Conservation (phyloP, 495 filamentous ascomycete species). For the Neurospora cerealis region DNA sequence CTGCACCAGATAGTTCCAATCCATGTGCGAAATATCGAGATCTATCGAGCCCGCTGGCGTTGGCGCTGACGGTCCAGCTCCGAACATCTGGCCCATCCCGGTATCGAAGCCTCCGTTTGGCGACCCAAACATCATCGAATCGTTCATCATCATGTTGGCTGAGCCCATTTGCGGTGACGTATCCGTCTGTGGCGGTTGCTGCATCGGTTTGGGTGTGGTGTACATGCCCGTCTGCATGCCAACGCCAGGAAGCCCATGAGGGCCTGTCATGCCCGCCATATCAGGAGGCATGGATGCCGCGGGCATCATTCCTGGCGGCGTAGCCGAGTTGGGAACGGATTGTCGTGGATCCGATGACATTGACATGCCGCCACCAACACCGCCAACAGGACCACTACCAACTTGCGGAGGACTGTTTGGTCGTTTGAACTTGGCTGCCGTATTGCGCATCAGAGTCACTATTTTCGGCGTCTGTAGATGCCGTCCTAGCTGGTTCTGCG, state of each 20-base stretch:
- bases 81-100: slow-evolving; percentile 9
- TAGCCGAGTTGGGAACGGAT: neutral
- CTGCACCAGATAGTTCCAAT: slow-evolving; percentile 36
- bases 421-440: slow-evolving; percentile 11
- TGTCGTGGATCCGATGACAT: neutral
- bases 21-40: slow-evolving; percentile 31
- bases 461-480: slow-evolving; percentile 29
- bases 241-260: neutral
- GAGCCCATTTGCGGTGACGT: slow-evolving; percentile 9
- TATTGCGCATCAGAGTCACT: slow-evolving; percentile 30
- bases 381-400: neutral
- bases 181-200: neutral
- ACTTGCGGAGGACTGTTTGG: slow-evolving; percentile 2
- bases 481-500: slow-evolving; percentile 32
- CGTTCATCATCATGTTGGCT: slow-evolving; percentile 15
- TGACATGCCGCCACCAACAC: neutral
- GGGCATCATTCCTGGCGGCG: neutral
- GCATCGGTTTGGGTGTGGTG: slow-evolving; percentile 4
- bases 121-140: slow-evolving; percentile 16
- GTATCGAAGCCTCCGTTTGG: slow-evolving; percentile 10
- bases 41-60: slow-evolving; percentile 21
- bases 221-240: slow-evolving; percentile 8
- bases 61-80: neutral
- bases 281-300: neutral
- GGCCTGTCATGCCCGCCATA: neutral